phyloP scores from a whole-genome alignment of 2,329 filamentous ascomycete species.

The Calonectria pauciramosa region DNA sequence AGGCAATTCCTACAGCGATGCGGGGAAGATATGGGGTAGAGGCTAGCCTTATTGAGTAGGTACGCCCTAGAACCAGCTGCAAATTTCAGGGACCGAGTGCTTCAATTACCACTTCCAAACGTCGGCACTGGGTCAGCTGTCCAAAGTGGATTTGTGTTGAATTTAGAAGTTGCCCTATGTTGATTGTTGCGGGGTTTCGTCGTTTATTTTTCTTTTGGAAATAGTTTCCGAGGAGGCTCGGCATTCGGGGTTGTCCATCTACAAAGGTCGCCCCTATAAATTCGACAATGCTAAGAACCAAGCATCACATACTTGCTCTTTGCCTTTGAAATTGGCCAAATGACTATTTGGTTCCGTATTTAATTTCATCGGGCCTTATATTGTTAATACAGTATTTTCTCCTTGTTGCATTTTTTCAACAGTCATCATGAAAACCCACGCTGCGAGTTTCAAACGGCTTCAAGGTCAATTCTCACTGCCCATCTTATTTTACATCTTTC shows the following conservation, averaged over 20 bases:
- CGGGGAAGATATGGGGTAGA: not conserved
- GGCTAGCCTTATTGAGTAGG: slow-evolving; percentile 14
- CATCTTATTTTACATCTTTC: not conserved
- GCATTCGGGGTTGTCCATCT: not conserved
- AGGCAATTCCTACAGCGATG: not conserved
- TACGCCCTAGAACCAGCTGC: slow-evolving; percentile 3
- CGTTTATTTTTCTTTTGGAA: slow-evolving; percentile 1
- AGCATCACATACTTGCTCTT: too few relatives aligned
- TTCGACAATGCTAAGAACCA: not conserved
- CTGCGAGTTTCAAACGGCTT: too few relatives aligned
- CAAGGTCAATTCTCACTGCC: too few relatives aligned
- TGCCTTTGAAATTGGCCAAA: not conserved
- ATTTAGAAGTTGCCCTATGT: not conserved
- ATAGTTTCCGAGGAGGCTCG: not conserved
- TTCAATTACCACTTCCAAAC: not conserved
- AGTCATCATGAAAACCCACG: too few relatives aligned
- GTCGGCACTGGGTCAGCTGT: not conserved
- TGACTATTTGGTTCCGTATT: not conserved
- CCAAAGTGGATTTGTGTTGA: not conserved
- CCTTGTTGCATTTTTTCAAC: not conserved
- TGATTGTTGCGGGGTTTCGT: not conserved
- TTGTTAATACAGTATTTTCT: not conserved
- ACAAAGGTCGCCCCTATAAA: not conserved
- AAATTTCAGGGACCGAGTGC: not conserved
- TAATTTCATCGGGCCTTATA: not conserved